Evolutionary conservation across 805 yeast genomes (phyloP).

Genomic region (Vanderwaltozyma polyspora): DNA sequence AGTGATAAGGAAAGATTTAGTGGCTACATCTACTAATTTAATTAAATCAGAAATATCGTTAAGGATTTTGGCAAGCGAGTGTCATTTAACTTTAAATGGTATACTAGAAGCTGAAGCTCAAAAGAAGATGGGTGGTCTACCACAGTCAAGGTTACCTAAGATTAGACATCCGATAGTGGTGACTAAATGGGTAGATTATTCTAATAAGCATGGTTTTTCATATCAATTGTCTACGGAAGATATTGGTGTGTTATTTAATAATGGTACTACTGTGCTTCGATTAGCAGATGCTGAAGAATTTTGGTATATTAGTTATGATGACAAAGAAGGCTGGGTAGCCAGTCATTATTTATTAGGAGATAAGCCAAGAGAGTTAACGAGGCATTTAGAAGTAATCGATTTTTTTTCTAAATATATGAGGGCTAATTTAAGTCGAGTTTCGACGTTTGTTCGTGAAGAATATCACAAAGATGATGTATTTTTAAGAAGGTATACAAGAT

Average conservation of each 20-base stretch:
- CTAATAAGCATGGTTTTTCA: conserved; percentile 91
- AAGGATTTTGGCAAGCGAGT: conserved; percentile 34
- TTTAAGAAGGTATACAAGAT: conserved; percentile 68
- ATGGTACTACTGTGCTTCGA: conserved; percentile 66
- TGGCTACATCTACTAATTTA: conserved; percentile 27
- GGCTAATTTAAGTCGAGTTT: conserved; percentile 65
- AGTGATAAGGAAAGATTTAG: conserved; percentile 19
- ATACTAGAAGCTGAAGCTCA: conserved; percentile 36
- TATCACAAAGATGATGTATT: conserved; percentile 49
- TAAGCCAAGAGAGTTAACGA: conserved; percentile 38
- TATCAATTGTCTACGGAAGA: conserved; percentile 79
- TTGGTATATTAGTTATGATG: conserved; percentile 43
- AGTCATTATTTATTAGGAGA: conserved; percentile 31
- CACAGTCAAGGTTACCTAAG: conserved; percentile 23
- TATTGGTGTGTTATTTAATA: conserved; percentile 84
- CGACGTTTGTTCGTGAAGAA: conserved; percentile 35
- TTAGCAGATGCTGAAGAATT: conserved; percentile 46
- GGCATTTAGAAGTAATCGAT: conserved; percentile 69
- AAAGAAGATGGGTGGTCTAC: conserved; percentile 31
- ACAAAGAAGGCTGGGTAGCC: conserved; percentile 39
- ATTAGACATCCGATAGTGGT: conserved; percentile 50
- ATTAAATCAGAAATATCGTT: conserved; percentile 30
- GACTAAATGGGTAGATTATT: conserved; percentile 96
- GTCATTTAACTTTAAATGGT: conserved; percentile 36
- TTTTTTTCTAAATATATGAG: conserved; percentile 83